phyloP scores from a whole-genome alignment of 768 basidiomycete species.

The Mycena vitilis region DNA sequence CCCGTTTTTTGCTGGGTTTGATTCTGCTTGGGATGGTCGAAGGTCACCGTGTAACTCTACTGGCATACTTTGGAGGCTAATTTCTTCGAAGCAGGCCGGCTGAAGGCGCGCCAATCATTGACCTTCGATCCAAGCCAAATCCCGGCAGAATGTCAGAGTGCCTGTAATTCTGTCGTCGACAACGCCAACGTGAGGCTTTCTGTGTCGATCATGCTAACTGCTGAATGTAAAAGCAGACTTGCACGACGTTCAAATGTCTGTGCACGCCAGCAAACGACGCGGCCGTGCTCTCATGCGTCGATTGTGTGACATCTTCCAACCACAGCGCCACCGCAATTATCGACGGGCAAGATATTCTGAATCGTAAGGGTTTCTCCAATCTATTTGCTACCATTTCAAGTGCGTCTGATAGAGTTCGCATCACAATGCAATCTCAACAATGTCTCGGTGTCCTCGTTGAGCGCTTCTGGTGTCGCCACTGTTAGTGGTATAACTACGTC shows the following conservation, averaged over 20 bases:
- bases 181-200: constrained; percentile 21
- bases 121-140: constrained; percentile 30
- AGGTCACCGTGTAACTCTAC: not conserved
- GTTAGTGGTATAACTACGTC: constrained; percentile 26
- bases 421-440: constrained; percentile 25
- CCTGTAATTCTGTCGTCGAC: constrained; percentile 20
- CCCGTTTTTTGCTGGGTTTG: not conserved
- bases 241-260: constrained; percentile 40
- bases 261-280: constrained; percentile 41
- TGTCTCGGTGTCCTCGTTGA: constrained; percentile 23
- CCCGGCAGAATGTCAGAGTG: constrained; percentile 11
- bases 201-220: not conserved
- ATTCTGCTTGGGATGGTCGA: not conserved
- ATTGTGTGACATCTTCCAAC: constrained; percentile 41
- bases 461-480: constrained; percentile 28
- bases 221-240: constrained; percentile 46
- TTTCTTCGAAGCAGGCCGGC: not conserved
- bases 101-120: constrained; percentile 14
- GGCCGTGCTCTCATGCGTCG: constrained; percentile 45
- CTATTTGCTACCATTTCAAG: not conserved
- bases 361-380: constrained; percentile 37
- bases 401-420: constrained; percentile 13
- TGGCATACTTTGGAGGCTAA: not conserved
- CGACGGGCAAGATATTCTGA: constrained; percentile 40
- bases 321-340: constrained; percentile 29